phyloP scores from a whole-genome alignment of 2,329 filamentous ascomycete species.

The Stenocarpella maydis region DNA sequence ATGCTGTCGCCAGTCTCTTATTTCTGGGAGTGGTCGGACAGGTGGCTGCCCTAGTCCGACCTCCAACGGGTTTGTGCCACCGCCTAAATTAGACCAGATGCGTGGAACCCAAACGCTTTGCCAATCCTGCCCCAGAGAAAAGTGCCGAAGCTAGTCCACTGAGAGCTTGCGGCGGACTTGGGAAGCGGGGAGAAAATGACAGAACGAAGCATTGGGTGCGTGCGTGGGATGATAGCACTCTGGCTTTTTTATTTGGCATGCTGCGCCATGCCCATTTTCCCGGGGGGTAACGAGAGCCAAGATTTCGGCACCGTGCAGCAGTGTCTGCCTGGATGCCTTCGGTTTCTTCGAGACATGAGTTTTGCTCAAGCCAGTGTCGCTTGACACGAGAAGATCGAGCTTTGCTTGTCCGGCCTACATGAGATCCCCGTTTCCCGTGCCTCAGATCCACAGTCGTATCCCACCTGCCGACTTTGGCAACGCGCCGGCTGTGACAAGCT shows the following conservation, averaged over 20 bases:
- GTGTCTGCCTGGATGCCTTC: background rate
- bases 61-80: conserved; percentile 15
- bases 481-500: conserved; percentile 5
- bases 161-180: background rate
- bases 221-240: conserved; percentile 9
- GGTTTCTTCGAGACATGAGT: background rate
- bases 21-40: background rate
- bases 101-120: conserved; percentile 20
- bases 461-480: conserved; percentile 25
- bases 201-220: conserved; percentile 7
- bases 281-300: background rate
- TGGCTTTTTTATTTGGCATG: background rate
- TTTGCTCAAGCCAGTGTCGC: conserved; percentile 8
- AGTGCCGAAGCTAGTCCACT: conserved; percentile 25
- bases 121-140: conserved; percentile 4
- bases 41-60: background rate
- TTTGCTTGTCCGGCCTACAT: conserved; percentile 11
- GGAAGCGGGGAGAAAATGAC: conserved; percentile 3
- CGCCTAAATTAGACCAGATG: background rate
- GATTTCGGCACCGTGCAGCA: conserved; percentile 6
- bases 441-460: conserved; percentile 22
- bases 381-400: conserved; percentile 6
- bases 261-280: background rate
- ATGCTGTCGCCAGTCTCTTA: background rate
- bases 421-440: conserved; percentile 24